Evolutionary conservation across 2,329 filamentous ascomycete species (phyloP), one percentile per base, ranked within the genome.

Genomic region (Madurella mycetomatis): DNA sequence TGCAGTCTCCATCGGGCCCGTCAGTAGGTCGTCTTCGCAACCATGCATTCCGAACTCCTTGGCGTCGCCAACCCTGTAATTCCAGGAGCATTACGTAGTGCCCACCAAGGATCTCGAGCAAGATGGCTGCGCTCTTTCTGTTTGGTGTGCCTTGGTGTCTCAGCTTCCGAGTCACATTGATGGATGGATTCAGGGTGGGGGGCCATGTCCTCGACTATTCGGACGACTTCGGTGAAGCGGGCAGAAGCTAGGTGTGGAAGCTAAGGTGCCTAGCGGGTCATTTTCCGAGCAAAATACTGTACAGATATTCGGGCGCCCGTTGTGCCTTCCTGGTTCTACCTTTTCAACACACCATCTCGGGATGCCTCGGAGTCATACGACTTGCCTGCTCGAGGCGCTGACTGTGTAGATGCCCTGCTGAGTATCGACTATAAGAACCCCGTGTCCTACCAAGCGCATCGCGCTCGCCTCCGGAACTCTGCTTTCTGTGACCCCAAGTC

Each of bases 131-230:
- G 53, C 50, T 60, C 50, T 45, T 25, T 54, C 55, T 55, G 43
- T 61, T 56, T 59, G 55, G 67, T 67, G 67, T 67, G 66, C 62
- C 62, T 63, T 56, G 46, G 55, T 70, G 68, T 70, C 68, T 70
- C 64, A 69, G 56, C 51, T 59, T 37, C 49, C 57, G 57, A 66
- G 69, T 70, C 67, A 69, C 64, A 64, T 54, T 65, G 63, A 56
- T 57, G 54, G 49, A 52, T 53, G 48, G 25, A 7, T 7, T 25
- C 25, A 25, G 7, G 25, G 25, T 25, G 25, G 25, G n/a, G 31
- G 5, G 37, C 18, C 31, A 54, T 57, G 58, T 47, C 62, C 63
- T 59, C 61, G 41, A 25, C 34, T 53, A 30, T 41, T 60, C 56
- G 54, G 54, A 60, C 49, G 59, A 49, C 51, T 54, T 59, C 62